Base-by-base conservation (phyloP, 176 grass and related monocot genomes). In the Avena atlantica region DNA sequence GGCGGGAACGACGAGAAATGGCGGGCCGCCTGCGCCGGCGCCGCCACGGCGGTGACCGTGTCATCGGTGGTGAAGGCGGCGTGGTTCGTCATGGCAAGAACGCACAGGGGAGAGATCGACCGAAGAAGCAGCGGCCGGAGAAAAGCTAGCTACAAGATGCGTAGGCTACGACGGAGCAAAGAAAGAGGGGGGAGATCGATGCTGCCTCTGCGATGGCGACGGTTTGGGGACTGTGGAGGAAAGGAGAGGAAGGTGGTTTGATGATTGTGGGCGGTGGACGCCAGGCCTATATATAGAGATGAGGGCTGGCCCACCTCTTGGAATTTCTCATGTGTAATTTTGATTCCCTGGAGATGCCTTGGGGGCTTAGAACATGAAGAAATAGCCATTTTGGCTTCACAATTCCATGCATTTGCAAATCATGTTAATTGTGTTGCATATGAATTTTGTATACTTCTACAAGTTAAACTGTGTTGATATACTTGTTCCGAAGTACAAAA, bases 41-140 rank as follows among this genome's bases (percentile, higher is more conserved):
- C 62, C 61, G 79, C 68, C 6, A 53, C 76, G 20, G 89, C 31
- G 71, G 81, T 12, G 44, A 81, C 78, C 37, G 69, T 53, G 20
- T 94, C 90, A 23, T 92, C 89, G 64, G 88, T 69, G 50, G 87
- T 6, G 14, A 89, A 85, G 47, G 73, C 86, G 49, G 86, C 86
- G 62, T 85, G 88, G 52, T 91, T 92, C 61, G 87, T 89, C 95
- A 97, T 97, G 71, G 23, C 7, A 1, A 42, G 21, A 67, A 12
- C 52, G 1, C 40, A 31, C 37, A 51, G 53, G 21, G 53, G 11
- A 12, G n/a, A 52, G 20, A 17, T 2, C 42, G 37, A 42, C 37
- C 40, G 2, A 51, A 8, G 17, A 23, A 8, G 53, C 19, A 5
- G 53, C 19, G 20, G 50, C 5, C 6, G 36, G 12, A 10, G 49